A percentile compares a stretch with the other conserved stretches of the same genome.
phyloP scores from a whole-genome alignment of 306 rosid species.

The Vigna nakashimae region DNA sequence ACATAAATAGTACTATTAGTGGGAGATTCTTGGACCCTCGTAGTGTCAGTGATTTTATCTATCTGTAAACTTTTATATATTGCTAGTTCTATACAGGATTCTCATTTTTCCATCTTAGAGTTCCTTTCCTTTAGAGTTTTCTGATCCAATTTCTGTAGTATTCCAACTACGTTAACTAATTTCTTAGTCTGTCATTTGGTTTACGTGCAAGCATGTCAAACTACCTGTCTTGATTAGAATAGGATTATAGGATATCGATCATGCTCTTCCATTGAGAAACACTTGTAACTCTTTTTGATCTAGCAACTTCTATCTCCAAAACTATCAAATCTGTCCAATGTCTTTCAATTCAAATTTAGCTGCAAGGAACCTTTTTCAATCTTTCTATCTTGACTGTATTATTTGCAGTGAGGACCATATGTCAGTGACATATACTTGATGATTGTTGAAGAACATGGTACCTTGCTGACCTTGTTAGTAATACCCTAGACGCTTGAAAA shows the following conservation, averaged over 20 bases:
- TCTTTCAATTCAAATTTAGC: neutral
- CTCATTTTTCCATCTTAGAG: too few species aligned
- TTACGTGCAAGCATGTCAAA: neutral
- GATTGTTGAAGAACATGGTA: neutral
- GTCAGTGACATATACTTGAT: neutral
- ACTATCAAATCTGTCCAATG: neutral
- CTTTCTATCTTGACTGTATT: neutral
- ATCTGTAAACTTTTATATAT: too few species aligned
- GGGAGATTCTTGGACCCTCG: too few species aligned
- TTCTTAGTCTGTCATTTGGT: neutral
- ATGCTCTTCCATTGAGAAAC: neutral
- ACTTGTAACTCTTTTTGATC: neutral
- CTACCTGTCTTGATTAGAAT: neutral
- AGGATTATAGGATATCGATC: neutral
- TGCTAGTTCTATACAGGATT: too few species aligned
- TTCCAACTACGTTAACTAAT: too few species aligned
- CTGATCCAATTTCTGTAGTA: too few species aligned
- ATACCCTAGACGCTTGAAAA: neutral
- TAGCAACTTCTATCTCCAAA: neutral
- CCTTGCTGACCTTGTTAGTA: neutral
- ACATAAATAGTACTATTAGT: too few species aligned
- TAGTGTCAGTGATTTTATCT: too few species aligned
- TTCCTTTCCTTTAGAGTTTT: too few species aligned
- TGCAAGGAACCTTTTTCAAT: slow-evolving; percentile 11
- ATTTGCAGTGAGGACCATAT: neutral